Conservation (phyloP, 1,284 basidiomycete species). For the Malassezia brasiliensis region DNA sequence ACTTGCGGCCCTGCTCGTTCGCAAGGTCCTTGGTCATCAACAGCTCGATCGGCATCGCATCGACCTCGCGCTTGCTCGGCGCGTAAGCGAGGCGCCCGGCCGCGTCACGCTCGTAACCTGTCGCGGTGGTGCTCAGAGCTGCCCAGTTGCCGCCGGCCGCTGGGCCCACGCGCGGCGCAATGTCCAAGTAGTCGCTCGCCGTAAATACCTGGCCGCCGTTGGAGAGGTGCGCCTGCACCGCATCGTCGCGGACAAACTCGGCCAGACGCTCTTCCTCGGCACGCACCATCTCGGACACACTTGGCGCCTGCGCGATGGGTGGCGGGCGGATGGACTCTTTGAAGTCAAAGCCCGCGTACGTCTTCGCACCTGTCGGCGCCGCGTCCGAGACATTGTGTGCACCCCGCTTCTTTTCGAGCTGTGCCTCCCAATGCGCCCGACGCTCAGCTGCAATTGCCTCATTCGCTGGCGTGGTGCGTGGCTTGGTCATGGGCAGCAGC, state of each 20-base stretch:
- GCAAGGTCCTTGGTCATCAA: slow-evolving; percentile 40
- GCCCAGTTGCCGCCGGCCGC: slow-evolving; percentile 36
- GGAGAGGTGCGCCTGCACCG: slow-evolving; percentile 23
- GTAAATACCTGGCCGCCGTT: slow-evolving; percentile 39
- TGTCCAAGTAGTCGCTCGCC: slow-evolving; percentile 38
- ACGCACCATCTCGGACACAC: slow-evolving; percentile 29
- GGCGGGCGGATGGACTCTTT: slow-evolving; percentile 23
- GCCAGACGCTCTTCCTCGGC: slow-evolving; percentile 20
- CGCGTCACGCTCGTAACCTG: slow-evolving; percentile 1
- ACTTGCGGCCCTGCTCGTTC: slow-evolving; percentile 38
- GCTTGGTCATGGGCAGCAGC: slow-evolving; percentile 21
- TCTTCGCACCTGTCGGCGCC: slow-evolving; percentile 20
- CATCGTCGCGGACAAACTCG: slow-evolving; percentile 24
- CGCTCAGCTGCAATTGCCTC: slow-evolving; percentile 22
- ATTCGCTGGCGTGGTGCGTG: slow-evolving; percentile 24
- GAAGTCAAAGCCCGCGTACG: slow-evolving; percentile 29
- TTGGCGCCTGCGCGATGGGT: slow-evolving; percentile 40
- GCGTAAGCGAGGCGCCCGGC: slow-evolving; percentile 21
- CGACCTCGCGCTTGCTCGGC: slow-evolving; percentile 25
- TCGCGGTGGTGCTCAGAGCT: slow-evolving; percentile 13
- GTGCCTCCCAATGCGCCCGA: slow-evolving; percentile 17
- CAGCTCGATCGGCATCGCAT: slow-evolving; percentile 44
- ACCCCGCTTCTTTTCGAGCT: slow-evolving; percentile 10
- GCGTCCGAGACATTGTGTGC: slow-evolving; percentile 11
- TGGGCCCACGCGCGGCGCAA: slow-evolving; percentile 37